These are phyloP conservation scores for Drechslerella stenobrocha DNA, from an alignment of 2,329 filamentous ascomycete species.

Conservation along the genomic window DNA sequence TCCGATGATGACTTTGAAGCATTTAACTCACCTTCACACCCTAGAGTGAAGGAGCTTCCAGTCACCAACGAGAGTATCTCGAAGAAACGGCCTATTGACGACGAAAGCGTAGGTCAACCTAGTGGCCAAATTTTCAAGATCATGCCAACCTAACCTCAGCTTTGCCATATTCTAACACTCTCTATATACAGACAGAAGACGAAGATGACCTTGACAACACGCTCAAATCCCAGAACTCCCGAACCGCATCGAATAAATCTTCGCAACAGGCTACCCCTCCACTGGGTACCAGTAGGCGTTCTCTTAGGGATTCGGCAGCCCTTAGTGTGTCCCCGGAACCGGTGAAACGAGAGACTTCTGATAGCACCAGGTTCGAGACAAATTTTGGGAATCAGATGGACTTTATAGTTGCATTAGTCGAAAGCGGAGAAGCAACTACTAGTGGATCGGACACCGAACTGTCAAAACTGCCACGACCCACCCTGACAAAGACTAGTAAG, in stretches of 20 bases:
- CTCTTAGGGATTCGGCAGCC: conserved; percentile 7
- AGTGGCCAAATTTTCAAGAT: no score
- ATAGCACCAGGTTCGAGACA: conserved; percentile 15
- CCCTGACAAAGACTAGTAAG: conserved; percentile 8
- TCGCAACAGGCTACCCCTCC: conserved; percentile 21
- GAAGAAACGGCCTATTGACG: conserved; percentile 10
- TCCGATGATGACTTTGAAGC: conserved; percentile 43
- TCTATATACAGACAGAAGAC: conserved; percentile 47
- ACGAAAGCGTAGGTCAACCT: conserved; percentile 32
- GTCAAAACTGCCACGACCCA: conserved; percentile 7
- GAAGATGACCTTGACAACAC: conserved; percentile 27
- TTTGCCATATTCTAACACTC: no score
- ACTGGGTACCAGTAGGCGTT: no score
- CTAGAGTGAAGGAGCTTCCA: conserved; percentile 2
- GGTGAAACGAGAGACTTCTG: conserved; percentile 4
- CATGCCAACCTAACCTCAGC: no score
- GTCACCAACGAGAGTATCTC: conserved; percentile 1
- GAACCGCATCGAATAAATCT: conserved; percentile 14
- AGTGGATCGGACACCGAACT: conserved; percentile 27
- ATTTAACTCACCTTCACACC: conserved; percentile 21
- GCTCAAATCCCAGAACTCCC: conserved; percentile 29
- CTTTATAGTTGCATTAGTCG: conserved; percentile 15
- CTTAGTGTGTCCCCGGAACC: conserved; percentile 17
- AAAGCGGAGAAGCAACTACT: conserved; percentile 31
- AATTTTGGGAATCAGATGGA: conserved; percentile 26